Conservation (phyloP, 148 eudicot genomes). For the Vaccinium vitisidaea region DNA sequence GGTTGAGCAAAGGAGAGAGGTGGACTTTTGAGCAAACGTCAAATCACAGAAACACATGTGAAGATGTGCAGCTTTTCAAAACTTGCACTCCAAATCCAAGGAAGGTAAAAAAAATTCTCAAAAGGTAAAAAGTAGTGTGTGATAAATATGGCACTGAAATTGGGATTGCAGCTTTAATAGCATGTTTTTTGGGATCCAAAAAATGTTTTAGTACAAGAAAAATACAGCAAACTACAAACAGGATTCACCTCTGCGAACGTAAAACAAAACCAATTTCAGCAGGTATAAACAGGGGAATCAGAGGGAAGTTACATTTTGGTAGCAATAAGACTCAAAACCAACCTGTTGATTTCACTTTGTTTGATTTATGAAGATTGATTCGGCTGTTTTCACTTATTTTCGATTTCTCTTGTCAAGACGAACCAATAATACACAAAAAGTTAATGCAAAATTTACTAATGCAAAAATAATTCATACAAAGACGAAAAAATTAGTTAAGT, state of each 20-base stretch:
- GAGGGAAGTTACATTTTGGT: not conserved
- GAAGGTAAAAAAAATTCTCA: not conserved
- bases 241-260: not conserved
- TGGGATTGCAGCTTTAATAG: not conserved
- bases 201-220: not conserved
- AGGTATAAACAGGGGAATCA: not conserved
- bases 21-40: constrained; percentile 16
- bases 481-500: no score
- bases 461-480: no score
- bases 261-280: not conserved
- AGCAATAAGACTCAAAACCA: not conserved
- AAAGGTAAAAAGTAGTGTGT: not conserved
- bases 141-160: not conserved
- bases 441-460: no score
- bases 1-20: not conserved
- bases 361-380: no score
- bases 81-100: constrained; percentile 32
- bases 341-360: not conserved
- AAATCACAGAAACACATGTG: constrained; percentile 17
- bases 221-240: not conserved
- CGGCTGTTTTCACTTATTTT: no score
- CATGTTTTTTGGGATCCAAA: not conserved
- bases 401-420: no score
- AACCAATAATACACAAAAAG: no score
- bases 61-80: constrained; percentile 30